phyloP scores from a whole-genome alignment of 75 land plant genomes.

The Ceratopteris richardii region DNA sequence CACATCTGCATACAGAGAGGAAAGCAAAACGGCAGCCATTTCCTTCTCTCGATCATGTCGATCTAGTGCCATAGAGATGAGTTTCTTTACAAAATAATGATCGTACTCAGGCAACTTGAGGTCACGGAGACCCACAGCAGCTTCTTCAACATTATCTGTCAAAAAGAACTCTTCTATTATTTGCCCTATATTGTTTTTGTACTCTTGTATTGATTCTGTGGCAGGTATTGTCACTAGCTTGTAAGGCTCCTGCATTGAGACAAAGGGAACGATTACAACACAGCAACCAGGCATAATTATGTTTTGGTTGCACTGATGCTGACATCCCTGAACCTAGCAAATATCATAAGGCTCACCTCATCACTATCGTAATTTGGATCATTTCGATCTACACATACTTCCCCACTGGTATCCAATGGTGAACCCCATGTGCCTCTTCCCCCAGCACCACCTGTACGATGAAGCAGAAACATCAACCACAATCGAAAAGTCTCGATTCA shows the following conservation, averaged over 20 bases:
- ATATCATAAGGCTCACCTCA: conserved; percentile 30
- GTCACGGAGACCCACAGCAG: conserved; percentile 43
- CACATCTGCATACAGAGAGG: conserved; percentile 35
- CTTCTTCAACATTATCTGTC: conserved; percentile 39
- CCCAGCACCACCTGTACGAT: conserved; percentile 47
- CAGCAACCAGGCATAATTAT: too few species aligned
- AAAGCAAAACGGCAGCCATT: conserved; percentile 42
- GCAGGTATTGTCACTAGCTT: conserved; percentile 19
- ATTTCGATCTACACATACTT: conserved; percentile 39
- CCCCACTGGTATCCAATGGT: conserved; percentile 35
- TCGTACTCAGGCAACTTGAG: conserved; percentile 38
- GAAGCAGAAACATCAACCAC: too few species aligned
- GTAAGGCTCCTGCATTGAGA: conserved; percentile 26
- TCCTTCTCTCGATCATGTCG: conserved; percentile 43
- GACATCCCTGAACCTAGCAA: too few species aligned
- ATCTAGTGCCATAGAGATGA: conserved; percentile 69
- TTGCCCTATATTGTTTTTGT: conserved; percentile 36
- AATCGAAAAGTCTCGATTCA: too few species aligned
- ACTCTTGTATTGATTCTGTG: conserved; percentile 27
- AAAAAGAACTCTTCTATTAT: conserved; percentile 63
- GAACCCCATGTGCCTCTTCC: conserved; percentile 78
- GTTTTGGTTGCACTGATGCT: too few species aligned
- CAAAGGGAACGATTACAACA: too few species aligned
- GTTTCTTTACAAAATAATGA: conserved; percentile 65
- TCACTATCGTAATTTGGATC: conserved; percentile 74